phyloP scores from a whole-genome alignment of 441 rosid species.

The Raphanus hybrid region DNA sequence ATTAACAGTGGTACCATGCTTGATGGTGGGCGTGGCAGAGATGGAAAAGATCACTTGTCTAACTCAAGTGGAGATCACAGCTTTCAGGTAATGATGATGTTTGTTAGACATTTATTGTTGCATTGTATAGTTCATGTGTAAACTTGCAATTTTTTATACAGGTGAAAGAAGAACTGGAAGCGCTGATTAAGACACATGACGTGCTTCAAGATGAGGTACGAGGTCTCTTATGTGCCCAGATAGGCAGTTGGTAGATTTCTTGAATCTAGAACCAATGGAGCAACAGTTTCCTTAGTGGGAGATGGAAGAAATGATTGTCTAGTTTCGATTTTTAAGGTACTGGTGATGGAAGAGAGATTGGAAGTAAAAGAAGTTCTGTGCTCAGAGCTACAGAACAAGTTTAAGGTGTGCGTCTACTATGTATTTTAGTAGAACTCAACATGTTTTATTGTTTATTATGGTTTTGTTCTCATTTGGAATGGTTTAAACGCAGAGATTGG shows the following conservation, averaged over 20 bases:
- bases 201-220: slow-evolving; percentile 69
- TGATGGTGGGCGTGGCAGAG: slow-evolving; percentile 52
- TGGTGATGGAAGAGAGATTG: slow-evolving; percentile 55
- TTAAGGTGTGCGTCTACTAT: slow-evolving; percentile 53
- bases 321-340: slow-evolving; percentile 50
- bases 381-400: slow-evolving; percentile 62
- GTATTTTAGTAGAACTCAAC: slow-evolving; percentile 7
- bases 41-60: slow-evolving; percentile 54
- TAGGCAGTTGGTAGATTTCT: slow-evolving; percentile 8
- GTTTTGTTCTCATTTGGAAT: slow-evolving; percentile 39
- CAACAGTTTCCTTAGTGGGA: background rate
- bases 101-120: slow-evolving; percentile 1
- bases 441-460: slow-evolving; percentile 28
- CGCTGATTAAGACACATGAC: slow-evolving; percentile 54
- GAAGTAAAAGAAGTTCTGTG: slow-evolving; percentile 54
- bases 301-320: slow-evolving; percentile 26
- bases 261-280: background rate
- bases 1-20: slow-evolving; percentile 49
- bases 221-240: background rate
- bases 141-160: slow-evolving; percentile 32
- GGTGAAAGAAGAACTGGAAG: slow-evolving; percentile 67
- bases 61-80: slow-evolving; percentile 53
- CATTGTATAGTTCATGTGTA: background rate
- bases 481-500: slow-evolving; percentile 63
- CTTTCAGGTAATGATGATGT: slow-evolving; percentile 53